Percentiles rank a stretch among this genome's conserved stretches.
These are phyloP conservation scores for Paecilomyces fulvus DNA, from an alignment of 2,329 filamentous ascomycete species.

Conservation along the genomic window DNA sequence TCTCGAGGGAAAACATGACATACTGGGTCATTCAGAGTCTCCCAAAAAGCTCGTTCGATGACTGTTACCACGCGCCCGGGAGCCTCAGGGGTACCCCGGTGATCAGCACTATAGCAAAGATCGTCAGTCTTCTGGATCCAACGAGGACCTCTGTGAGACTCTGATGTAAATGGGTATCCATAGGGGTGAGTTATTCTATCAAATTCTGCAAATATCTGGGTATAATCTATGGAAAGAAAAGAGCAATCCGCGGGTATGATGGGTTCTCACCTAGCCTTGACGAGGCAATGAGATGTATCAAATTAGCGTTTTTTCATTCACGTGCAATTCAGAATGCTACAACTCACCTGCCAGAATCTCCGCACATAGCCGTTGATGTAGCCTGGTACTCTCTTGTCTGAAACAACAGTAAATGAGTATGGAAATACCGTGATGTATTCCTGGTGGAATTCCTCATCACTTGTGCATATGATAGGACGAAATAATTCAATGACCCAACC, in stretches of 20 bases:
- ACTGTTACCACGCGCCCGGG: conserved; percentile 91
- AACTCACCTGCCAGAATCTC: conserved; percentile 90
- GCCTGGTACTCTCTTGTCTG: conserved; percentile 77
- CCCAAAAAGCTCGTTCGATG: conserved; percentile 77
- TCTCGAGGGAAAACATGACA: conserved; percentile 10
- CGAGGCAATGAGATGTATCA: not conserved
- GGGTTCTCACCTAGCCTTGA: conserved; percentile 23
- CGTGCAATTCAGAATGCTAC: not conserved
- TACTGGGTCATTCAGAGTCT: conserved; percentile 60
- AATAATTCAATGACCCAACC: not conserved
- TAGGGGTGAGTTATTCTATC: not conserved
- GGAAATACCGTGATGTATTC: not conserved
- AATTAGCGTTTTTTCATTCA: not conserved
- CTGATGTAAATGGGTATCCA: not conserved
- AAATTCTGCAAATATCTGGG: not conserved
- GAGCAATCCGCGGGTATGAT: not conserved
- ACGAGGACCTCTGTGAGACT: not conserved
- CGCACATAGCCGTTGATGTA: conserved; percentile 92
- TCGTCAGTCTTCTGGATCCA: conserved; percentile 4
- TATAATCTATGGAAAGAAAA: not conserved
- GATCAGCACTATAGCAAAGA: conserved; percentile 63
- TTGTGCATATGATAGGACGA: not conserved
- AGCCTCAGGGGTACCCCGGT: conserved; percentile 78
- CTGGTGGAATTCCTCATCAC: not conserved
- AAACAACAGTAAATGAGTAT: not conserved